Base-by-base conservation (phyloP, 2,329 filamentous ascomycete species). In the Leptodontidium sp. region DNA sequence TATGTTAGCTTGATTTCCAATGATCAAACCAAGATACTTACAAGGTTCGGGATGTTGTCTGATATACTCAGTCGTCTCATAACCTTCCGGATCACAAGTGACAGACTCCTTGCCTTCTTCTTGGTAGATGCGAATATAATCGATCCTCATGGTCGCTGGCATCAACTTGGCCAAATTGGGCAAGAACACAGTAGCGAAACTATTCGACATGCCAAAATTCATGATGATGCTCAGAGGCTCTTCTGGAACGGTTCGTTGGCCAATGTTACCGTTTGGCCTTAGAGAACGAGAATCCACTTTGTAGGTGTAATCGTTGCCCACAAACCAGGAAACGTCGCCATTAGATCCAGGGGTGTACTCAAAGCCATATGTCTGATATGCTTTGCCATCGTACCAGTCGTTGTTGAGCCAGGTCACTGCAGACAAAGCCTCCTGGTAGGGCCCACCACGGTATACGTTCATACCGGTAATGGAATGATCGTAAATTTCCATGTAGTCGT, bases 111-210 rank as follows among this genome's bases (percentile, higher is more conserved):
- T 81, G 64, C 86, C 84, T 15, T 85, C 83, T 70, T 90, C 86
- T 77, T 92, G 90, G 75, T 92, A 92, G 62, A 92, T 90, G 15
- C 90, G 86, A 65, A 93, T 83, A 76, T 91, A 92, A 78, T 92
- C 90, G 67, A 92, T 82, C 2, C 89, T 84, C 85, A 92, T 90
- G 1, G 83, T 87, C 2, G 88, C 90, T 2, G 90, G 90, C 74
- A 91, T 82, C 53, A 87, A 79, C 17, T 83, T 74, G 4, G 78
- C 80, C 29, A 92, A 79, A 35, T 85, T 87, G 1, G 83, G 84
- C 68, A 88, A 78, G 74, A 91, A 88, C 70, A 92, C 81, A 5
- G 82, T 78, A 0, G 90, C 87, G 78, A 92, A 92, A 78, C 86
- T 87, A 74, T 84, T 84, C 4, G 87, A 89, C 86, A 93, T 91